These are phyloP conservation scores for Skeletonema costatum DNA, from an alignment of 108 stramenopile species.

Conservation along the genomic window DNA sequence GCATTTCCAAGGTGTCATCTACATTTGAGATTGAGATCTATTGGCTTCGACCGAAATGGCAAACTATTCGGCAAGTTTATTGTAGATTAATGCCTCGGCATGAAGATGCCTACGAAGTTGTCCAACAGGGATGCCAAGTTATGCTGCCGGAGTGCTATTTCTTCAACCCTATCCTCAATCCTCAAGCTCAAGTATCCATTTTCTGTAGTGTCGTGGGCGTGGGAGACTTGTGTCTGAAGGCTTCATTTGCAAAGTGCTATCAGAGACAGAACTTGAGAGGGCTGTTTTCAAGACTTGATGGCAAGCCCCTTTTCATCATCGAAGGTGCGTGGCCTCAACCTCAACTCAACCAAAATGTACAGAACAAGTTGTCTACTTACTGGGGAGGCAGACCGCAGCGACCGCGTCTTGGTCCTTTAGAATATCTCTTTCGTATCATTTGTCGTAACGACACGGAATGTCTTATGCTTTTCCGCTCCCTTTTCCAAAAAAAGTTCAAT, in stretches of 20 bases:
- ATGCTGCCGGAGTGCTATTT: neutral
- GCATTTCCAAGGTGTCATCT: conserved; percentile 68
- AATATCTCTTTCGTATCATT: no score
- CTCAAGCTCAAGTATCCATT: conserved; percentile 42
- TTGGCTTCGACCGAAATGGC: neutral
- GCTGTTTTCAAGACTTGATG: neutral
- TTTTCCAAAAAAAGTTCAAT: no score
- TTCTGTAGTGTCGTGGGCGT: neutral
- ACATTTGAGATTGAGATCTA: conserved; percentile 55
- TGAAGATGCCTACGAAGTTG: conserved; percentile 53
- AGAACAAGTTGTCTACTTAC: no score
- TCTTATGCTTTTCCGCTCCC: no score
- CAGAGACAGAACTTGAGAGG: neutral
- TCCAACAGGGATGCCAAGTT: conserved; percentile 79
- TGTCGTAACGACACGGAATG: no score
- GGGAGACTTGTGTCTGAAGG: neutral
- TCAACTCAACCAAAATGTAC: no score
- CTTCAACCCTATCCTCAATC: conserved; percentile 67
- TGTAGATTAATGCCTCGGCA: conserved; percentile 35
- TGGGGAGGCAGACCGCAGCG: no score
- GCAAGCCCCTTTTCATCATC: neutral
- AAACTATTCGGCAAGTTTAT: neutral
- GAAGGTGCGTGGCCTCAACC: neutral
- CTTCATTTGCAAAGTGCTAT: conserved; percentile 21
- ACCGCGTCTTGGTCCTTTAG: no score